phyloP scores from a whole-genome alignment of 495 filamentous ascomycete species.

The Hypoxylon cercidicola region DNA sequence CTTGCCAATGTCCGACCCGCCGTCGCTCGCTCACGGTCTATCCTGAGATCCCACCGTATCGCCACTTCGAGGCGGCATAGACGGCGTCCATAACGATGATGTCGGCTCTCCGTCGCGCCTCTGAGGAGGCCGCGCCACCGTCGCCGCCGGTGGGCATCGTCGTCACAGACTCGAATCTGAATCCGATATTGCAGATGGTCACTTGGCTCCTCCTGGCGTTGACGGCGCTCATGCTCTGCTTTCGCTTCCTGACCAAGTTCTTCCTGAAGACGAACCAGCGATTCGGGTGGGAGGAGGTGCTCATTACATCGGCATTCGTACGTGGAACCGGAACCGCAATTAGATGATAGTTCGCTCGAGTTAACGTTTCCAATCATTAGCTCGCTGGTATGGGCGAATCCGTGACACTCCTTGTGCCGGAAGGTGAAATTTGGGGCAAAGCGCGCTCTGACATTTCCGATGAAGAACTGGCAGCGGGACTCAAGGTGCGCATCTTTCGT shows the following conservation, averaged over 20 bases:
- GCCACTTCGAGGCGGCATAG: conserved; percentile 4
- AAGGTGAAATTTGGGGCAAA: conserved; percentile 35
- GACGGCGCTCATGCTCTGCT: conserved; percentile 39
- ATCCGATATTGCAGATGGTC: conserved; percentile 40
- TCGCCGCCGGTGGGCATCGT: conserved; percentile 32
- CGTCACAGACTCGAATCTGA: conserved; percentile 36
- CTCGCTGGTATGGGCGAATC: conserved; percentile 40
- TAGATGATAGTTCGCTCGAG: background rate
- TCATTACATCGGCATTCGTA: conserved; percentile 41
- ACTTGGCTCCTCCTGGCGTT: conserved; percentile 45
- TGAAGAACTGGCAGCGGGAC: conserved; percentile 28
- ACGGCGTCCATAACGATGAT: conserved; percentile 22
- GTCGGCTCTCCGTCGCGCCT: conserved; percentile 27
- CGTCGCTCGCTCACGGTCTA: conserved; percentile 22
- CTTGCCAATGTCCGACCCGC: conserved; percentile 35
- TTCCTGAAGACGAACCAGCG: conserved; percentile 40
- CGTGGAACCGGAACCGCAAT: conserved; percentile 18
- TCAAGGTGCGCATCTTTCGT: conserved; percentile 26
- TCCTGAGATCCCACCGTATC: conserved; percentile 20
- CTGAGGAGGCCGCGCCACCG: conserved; percentile 8
- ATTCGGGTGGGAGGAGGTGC: conserved; percentile 37
- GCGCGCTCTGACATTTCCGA: conserved; percentile 21
- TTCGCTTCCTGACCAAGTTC: conserved; percentile 41
- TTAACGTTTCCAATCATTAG: conserved; percentile 26
- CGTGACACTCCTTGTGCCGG: conserved; percentile 34